These are phyloP conservation scores for Solanum appendiculatum DNA, from an alignment of 257 asterid genomes.

Conservation along the genomic window DNA sequence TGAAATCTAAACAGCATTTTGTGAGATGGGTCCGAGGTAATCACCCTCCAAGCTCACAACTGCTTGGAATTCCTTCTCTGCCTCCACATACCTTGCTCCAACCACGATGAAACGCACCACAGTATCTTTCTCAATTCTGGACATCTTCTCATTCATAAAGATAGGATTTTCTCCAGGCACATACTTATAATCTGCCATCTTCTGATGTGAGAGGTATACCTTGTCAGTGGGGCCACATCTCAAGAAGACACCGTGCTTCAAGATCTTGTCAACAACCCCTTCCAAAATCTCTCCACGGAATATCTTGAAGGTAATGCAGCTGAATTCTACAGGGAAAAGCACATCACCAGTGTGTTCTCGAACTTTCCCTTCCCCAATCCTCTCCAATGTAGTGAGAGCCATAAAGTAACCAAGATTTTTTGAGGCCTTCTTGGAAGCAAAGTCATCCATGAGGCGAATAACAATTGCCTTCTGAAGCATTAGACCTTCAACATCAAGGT, in stretches of 20 bases:
- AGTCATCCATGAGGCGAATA: not conserved
- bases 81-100: not conserved
- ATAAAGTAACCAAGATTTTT: not conserved
- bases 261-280: not conserved
- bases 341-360: not conserved
- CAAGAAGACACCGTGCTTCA: not conserved
- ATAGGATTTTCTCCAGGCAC: not conserved
- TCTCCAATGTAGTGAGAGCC: not conserved
- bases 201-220: not conserved
- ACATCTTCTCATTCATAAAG: not conserved
- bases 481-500: not conserved
- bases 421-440: not conserved
- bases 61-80: not conserved
- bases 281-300: not conserved
- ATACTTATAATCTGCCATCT: not conserved
- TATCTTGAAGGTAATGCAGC: not conserved
- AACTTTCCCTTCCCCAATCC: not conserved
- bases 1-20: not conserved
- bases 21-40: not conserved
- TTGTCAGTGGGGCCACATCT: not conserved
- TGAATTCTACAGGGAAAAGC: not conserved
- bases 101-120: not conserved
- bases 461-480: not conserved
- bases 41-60: not conserved
- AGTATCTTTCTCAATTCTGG: not conserved